Evolutionary conservation across 225 moss, liverwort and hornwort genomes (phyloP), one percentile per base, ranked within the genome.

Genomic region (Climacium dendroides): DNA sequence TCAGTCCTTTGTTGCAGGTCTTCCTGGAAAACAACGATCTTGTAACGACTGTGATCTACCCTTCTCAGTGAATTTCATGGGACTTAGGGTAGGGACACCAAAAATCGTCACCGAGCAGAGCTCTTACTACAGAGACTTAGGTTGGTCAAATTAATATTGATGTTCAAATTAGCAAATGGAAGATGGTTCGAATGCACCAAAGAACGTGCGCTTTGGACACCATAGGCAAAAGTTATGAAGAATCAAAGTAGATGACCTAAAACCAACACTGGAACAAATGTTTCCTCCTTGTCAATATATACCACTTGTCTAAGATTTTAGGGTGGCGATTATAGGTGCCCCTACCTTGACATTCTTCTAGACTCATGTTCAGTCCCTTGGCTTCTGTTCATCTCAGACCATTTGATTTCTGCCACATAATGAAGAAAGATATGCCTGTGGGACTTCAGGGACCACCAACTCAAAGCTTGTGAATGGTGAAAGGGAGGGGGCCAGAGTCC

Each of bases 1-100:
- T 89, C 90, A 11, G 96, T 93, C 76, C 95, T 92, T 71, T 98
- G 98, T 67, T 94, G 90, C 79, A 98, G 78, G 50, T 87, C 94
- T 48, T 72, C 85, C 91, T 91, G 82, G 19, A 89, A 34, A 60
- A 58, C 73, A 43, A 54, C 35, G 37, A 87, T 72, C 59, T 61
- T 43, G 67, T 35, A 30, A 86, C 37, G 41, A 73, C 64, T 63
- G 57, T 50, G 20, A 34, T 58, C 62, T 78, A 78, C 26, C 26
- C 26, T 57, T 78, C 57, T 37, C 78, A 39, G 18, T 26, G 39
- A 57, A 18, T 39, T 57, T 57, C 78, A 78, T 37, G 24, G n/a
- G 77, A 54, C 23, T 54, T 6, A 54, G 26, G 26, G 37, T 55
- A 23, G 55, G 59, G 35, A 35, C 58, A 34, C 16, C 32, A 43